A percentile compares a stretch with the other conserved stretches of the same genome.
phyloP scores from a whole-genome alignment of 768 basidiomycete genomes.

The Trametes cinnabarina region DNA sequence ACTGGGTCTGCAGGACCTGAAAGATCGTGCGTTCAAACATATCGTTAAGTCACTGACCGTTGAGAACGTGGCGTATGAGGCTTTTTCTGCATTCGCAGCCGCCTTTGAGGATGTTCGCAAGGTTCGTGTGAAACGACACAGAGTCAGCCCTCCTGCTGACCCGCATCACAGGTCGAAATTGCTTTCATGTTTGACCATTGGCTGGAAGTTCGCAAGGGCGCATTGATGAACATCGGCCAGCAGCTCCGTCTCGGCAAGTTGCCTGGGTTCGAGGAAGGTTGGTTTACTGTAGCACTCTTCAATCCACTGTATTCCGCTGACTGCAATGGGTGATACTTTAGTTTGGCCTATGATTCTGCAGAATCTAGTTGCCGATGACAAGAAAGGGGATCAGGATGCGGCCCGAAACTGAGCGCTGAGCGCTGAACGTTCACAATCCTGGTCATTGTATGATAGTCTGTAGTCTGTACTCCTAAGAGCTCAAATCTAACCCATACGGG shows the following conservation, averaged over 20 bases:
- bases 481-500: too few relatives aligned
- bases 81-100: slow-evolving; percentile 82
- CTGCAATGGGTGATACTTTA: slow-evolving; percentile 16
- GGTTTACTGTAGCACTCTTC: too few relatives aligned
- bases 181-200: slow-evolving; percentile 80
- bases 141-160: background rate
- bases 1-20: slow-evolving; percentile 69
- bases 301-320: too few relatives aligned
- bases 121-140: slow-evolving; percentile 34
- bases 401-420: background rate
- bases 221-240: slow-evolving; percentile 81
- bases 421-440: too few relatives aligned
- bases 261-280: slow-evolving; percentile 86
- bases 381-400: slow-evolving; percentile 6
- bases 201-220: slow-evolving; percentile 74
- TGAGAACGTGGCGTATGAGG: slow-evolving; percentile 81
- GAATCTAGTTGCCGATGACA: slow-evolving; percentile 39
- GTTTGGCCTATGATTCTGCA: slow-evolving; percentile 70
- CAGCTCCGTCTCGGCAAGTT: slow-evolving; percentile 82
- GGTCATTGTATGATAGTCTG: background rate
- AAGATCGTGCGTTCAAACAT: slow-evolving; percentile 71
- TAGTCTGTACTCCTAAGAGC: too few relatives aligned
- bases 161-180: slow-evolving; percentile 49
- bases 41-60: slow-evolving; percentile 74
- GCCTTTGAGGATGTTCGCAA: slow-evolving; percentile 80